Percentiles rank a stretch among this genome's conserved stretches.
Conservation (phyloP, 1,139 yeast species). For the Protomyces inundatus region DNA sequence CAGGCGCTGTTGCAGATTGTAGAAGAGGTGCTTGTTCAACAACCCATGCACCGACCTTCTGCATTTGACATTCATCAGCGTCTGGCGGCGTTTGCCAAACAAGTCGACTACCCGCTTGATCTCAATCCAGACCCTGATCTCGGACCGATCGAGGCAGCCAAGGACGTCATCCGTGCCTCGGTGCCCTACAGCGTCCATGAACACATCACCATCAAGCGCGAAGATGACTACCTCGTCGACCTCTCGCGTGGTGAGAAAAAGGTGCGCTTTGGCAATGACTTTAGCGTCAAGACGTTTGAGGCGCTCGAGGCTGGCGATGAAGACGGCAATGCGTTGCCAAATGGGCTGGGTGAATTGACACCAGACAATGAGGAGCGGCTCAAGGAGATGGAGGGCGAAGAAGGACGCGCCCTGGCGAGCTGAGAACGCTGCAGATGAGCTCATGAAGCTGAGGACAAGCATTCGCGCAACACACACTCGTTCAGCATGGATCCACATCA, state of each 20-base stretch:
- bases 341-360: slow-evolving; percentile 6
- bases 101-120: slow-evolving; percentile 18
- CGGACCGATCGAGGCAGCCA: slow-evolving; percentile 21
- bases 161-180: slow-evolving; percentile 20
- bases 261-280: slow-evolving; percentile 22
- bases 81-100: slow-evolving; percentile 13
- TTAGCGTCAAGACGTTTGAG: slow-evolving; percentile 19
- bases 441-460: too few species aligned
- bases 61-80: slow-evolving; percentile 23
- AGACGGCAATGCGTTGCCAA: slow-evolving; percentile 8
- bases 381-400: neutral
- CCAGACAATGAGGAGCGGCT: slow-evolving; percentile 4
- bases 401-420: neutral
- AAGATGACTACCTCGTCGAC: slow-evolving; percentile 19
- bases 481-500: too few species aligned
- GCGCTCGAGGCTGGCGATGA: slow-evolving; percentile 24
- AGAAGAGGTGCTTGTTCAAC: slow-evolving; percentile 18
- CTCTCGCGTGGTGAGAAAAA: slow-evolving; percentile 21
- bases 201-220: slow-evolving; percentile 24
- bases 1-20: slow-evolving; percentile 15
- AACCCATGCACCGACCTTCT: slow-evolving; percentile 24
- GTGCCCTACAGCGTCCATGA: slow-evolving; percentile 22
- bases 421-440: neutral
- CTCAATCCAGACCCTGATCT: slow-evolving; percentile 23
- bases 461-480: too few species aligned